Base-by-base conservation (phyloP, 2,329 filamentous ascomycete species). In the Hymenoscyphus albidus region DNA sequence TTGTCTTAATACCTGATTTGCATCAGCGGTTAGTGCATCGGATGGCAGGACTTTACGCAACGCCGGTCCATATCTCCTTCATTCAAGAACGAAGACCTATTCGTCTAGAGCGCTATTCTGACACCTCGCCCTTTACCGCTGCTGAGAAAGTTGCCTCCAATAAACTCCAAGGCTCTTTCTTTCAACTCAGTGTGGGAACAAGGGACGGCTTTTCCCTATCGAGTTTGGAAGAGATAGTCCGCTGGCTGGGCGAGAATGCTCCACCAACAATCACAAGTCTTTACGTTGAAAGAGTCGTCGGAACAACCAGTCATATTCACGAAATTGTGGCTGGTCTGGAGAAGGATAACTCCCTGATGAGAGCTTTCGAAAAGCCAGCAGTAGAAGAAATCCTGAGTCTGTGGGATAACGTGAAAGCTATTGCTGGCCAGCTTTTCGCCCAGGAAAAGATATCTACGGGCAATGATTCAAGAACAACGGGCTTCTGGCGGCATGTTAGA, bases 141-240 rank as follows among this genome's bases (percentile, higher is more conserved):
- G 40, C 40, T 5, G 40, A 12, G 9, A 42, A 9, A 5, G 16
- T 16, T 14, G 40, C 40, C 14, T 16, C 16, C 12, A 12, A 42
- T 42, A 12, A 9, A 38, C 12, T 18, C n/a, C 2, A 39, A 18
- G 16, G 57, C 35, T n/a, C 13, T 12, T n/a, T 18, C 9, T 39
- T 58, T 39, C 57, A 58, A 13, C 57, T 58, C 35, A 14, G n/a
- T n/a, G 35, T 58, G 16, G 5, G 18, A 22, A 58, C 57, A 18
- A 58, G 35, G 38, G n/a, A 31, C 18, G 13, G n/a, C n/a, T 40
- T 58, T 27, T 9, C 35, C 35, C 14, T 35, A 22, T 35, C 16
- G n/a, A 58, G 35, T 58, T 40, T 58, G 18, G 57, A 58, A 35
- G 57, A 58, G 16, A 58, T 58, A 38, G 18, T 13, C 35, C 57